Evolutionary conservation across 1,284 basidiomycete species (phyloP), one percentile per base, ranked within the genome.

Genomic region (Cronartium quercuum): DNA sequence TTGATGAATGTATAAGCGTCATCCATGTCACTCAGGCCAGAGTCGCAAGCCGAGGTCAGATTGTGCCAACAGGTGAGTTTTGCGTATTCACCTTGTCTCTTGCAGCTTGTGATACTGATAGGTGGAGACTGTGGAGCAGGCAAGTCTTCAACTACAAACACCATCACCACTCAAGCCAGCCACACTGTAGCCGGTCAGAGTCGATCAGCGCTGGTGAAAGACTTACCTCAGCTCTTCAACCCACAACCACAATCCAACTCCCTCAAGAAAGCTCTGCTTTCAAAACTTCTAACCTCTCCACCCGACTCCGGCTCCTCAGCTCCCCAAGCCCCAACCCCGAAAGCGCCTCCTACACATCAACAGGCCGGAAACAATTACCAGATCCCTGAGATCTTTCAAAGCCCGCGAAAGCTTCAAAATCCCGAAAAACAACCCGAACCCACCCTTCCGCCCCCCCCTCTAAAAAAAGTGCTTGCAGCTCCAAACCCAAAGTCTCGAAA

Each of bases 21-120:
- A 83, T 92, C 1, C 89, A 88, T 5, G 81, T 83, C 0, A 89
- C 91, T 79, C 89, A 89, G 77, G 87, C 88, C 76, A 82, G 84
- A 0, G 82, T 90, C 51, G 79, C 87, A 3, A 83, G 84, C 2
- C 82, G 85, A 24, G 89, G 89, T 0, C 81, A 83, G 42, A 84
- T 60, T n/a, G 24, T 40, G 6, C 58, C 21, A 5, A 29, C 40
- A 18, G 51, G 68, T 70, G 24, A 70, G 60, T 47, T 44, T 44
- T 51, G 51, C 12, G 29, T 29, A 29, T 29, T 29, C 29, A 29
- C 2, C 29, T 29, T 29, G 29, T 29, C 29, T 29, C 29, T 29
- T 29, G 29, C 29, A 29, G 29, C 29, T 29, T 29, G 29, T 29
- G 29, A 29, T 29, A 29, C 29, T 29, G 29, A 29, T 29, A 29